A percentile compares a stretch with the other conserved stretches of the same genome.
phyloP scores from a whole-genome alignment of 2,329 filamentous ascomycete genomes.

The Trichoderma endophyticum region DNA sequence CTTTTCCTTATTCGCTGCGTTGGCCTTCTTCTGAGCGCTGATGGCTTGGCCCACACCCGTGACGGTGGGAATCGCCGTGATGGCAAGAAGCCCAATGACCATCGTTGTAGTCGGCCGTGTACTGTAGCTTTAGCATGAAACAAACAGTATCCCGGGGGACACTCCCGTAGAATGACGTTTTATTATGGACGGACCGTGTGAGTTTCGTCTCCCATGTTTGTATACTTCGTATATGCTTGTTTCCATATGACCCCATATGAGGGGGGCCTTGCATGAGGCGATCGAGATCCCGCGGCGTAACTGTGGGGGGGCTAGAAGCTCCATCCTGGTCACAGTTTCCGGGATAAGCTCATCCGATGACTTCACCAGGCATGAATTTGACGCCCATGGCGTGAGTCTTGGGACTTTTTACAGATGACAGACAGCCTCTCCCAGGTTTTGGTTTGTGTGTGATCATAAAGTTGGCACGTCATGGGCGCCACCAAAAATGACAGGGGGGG shows the following conservation, averaged over 20 bases:
- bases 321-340: background rate
- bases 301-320: background rate
- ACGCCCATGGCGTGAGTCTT: constrained; percentile 3
- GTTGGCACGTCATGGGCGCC: constrained; percentile 10
- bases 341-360: background rate
- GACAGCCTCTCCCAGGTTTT: background rate
- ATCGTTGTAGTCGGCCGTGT: constrained; percentile 30
- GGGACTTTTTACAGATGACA: background rate
- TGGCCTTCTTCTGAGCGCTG: constrained; percentile 55
- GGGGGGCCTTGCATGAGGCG: constrained; percentile 9
- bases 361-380: background rate
- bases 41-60: constrained; percentile 55
- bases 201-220: background rate
- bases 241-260: background rate
- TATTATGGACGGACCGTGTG: constrained; percentile 5
- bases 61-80: constrained; percentile 53
- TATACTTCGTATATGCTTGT: background rate
- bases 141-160: background rate
- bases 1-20: constrained; percentile 51
- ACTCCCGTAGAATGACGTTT: constrained; percentile 11
- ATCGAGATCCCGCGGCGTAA: constrained; percentile 11
- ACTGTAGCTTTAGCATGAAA: background rate
- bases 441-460: background rate
- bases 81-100: constrained; percentile 51
- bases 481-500: constrained; percentile 4